These are phyloP conservation scores for Chaetomiaceae sp. DNA, from an alignment of 2,329 filamentous ascomycete genomes.

Conservation along the genomic window DNA sequence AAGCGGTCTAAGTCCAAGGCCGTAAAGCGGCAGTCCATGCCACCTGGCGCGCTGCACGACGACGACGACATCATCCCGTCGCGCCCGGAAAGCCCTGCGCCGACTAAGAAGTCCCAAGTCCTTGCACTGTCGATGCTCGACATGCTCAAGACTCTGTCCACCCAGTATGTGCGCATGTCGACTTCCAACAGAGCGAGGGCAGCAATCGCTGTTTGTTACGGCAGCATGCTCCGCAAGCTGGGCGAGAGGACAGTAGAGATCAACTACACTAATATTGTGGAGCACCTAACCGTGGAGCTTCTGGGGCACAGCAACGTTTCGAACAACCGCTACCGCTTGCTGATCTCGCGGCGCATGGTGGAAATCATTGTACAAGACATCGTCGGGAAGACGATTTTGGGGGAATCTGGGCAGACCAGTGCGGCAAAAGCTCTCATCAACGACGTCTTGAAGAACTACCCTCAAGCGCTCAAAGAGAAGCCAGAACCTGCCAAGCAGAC, in stretches of 20 bases:
- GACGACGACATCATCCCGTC: conserved; percentile 64
- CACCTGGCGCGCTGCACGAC: conserved; percentile 56
- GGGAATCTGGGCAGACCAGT: conserved; percentile 80
- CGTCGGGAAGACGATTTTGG: conserved; percentile 72
- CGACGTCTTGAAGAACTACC: conserved; percentile 87
- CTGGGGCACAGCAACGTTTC: conserved; percentile 68
- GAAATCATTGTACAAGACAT: conserved; percentile 78
- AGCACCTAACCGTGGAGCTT: conserved; percentile 73
- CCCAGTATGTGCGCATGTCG: conserved; percentile 70
- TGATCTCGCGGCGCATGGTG: conserved; percentile 79
- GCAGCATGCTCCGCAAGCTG: conserved; percentile 68
- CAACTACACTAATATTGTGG: conserved; percentile 74
- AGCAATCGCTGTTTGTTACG: conserved; percentile 81
- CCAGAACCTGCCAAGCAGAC: conserved; percentile 85
- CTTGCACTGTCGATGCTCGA: conserved; percentile 71
- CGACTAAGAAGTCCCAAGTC: conserved; percentile 62
- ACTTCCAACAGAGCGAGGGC: conserved; percentile 77
- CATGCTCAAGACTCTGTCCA: conserved; percentile 70
- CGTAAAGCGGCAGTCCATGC: conserved; percentile 48
- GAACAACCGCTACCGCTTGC: conserved; percentile 79
- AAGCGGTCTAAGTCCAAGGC: conserved; percentile 62
- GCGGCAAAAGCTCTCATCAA: conserved; percentile 79
- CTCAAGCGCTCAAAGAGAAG: conserved; percentile 78
- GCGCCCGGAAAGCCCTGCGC: conserved; percentile 67
- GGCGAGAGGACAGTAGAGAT: conserved; percentile 78